Base-by-base conservation (phyloP, 73 alveolate genomes). In the Paramecium pentaurelia region DNA sequence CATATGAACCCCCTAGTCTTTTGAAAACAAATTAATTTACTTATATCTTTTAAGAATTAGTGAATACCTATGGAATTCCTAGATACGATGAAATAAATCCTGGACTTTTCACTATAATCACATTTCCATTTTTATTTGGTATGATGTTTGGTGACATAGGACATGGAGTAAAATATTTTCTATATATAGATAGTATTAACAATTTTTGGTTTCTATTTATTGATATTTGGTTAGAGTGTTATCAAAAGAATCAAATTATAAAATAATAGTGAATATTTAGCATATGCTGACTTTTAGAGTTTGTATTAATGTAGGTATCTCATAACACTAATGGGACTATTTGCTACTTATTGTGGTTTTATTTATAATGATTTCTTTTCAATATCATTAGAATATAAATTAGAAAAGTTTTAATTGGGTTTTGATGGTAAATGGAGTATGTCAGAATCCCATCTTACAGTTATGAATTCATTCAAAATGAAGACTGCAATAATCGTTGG, bases 101-200 rank as follows among this genome's bases (percentile, higher is more conserved):
- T 27, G 99, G 99, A 38, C 28, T 97, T 32, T 98, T 97, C 83
- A 94, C 99, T 2, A 92, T 96, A 28, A 96, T 98, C 30, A 95
- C 99, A 32, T 98, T 98, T 84, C 99, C 99, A 37, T 98, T 98
- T 93, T 93, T 98, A 77, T 98, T 98, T 92, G 99, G 99, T 20
- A 95, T 98, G 12, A 98, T 98, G 99, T 98, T 98, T 93, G 99
- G 99, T 0, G 99, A 98, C 93, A 96, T 98, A 49, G 99, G 99
- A 10, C 99, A 98, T 95, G 99, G 99, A 18, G 92, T 92, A 45
- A 59, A 58, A 28, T 59, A 64, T 49, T 87, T 25, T 44, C 64
- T 87, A 60, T 60, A 40, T 40, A 77, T 18, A 75, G 88, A 18
- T 30, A 44, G 34, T 97, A 22, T 86, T 98, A 86, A 45, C 75